A percentile compares a stretch with the other conserved stretches of the same genome.
Evolutionary conservation across 306 rosid species (phyloP).

Genomic region (Dicorynia guianensis): DNA sequence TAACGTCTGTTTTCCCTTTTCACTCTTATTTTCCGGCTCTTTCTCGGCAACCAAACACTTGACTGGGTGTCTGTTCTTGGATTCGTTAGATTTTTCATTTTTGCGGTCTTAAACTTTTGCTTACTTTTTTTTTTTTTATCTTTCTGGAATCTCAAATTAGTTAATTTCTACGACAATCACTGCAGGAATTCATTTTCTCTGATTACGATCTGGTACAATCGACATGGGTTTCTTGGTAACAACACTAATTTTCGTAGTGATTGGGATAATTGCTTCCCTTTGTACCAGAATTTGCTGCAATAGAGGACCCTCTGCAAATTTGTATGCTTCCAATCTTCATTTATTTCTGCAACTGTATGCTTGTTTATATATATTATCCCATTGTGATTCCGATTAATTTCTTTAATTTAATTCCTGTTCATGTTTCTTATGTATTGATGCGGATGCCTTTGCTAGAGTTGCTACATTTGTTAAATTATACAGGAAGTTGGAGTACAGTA

Average conservation of each 20-base stretch:
- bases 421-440: not conserved
- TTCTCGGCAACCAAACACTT: constrained; percentile 39
- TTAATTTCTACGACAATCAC: not conserved
- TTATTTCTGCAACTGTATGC: not conserved
- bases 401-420: not conserved
- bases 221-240: constrained; percentile 74
- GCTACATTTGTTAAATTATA: constrained; percentile 1
- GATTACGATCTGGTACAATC: constrained; percentile 47
- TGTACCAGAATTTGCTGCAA: constrained; percentile 69
- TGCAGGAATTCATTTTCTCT: constrained; percentile 42
- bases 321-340: constrained; percentile 49
- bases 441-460: not conserved
- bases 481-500: not conserved
- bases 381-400: not conserved
- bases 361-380: not conserved
- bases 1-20: constrained; percentile 3
- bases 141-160: constrained; percentile 11
- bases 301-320: constrained; percentile 75
- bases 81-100: not conserved
- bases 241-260: constrained; percentile 57
- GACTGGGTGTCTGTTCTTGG: not conserved
- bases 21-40: not conserved
- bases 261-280: constrained; percentile 67
- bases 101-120: not conserved
- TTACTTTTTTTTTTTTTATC: not conserved